Percentiles rank a stretch among this genome's conserved stretches.
phyloP scores from a whole-genome alignment of 371 early-diverging fungal species.

The Apophysomyces ossiformis region DNA sequence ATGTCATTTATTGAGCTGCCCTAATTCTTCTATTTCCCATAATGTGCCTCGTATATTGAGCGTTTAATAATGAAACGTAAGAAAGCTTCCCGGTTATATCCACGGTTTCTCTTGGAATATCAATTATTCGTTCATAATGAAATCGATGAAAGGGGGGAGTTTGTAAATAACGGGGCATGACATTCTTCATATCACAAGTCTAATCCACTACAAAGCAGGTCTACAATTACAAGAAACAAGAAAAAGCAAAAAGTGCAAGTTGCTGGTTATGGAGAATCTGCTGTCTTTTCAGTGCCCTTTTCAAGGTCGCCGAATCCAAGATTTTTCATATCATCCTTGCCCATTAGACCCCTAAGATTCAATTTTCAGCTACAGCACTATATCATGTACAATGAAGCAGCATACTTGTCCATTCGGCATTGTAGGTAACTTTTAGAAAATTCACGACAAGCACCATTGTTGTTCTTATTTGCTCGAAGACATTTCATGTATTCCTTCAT shows the following conservation, averaged over 20 bases:
- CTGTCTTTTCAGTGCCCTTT: slow-evolving; percentile 10
- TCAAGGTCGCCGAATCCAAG: slow-evolving; percentile 66
- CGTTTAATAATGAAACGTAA: no score
- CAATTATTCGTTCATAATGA: no score
- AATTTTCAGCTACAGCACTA: neutral
- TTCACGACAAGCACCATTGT: slow-evolving; percentile 71
- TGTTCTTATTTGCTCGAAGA: slow-evolving; percentile 69
- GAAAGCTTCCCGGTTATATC: no score
- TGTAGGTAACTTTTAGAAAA: slow-evolving; percentile 72
- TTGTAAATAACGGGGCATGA: no score
- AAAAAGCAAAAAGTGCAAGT: neutral
- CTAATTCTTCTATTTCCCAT: no score
- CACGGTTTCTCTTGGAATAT: no score
- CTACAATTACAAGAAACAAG: neutral
- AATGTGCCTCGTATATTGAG: no score
- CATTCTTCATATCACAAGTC: no score
- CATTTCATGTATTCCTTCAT: slow-evolving; percentile 80
- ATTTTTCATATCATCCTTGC: slow-evolving; percentile 67
- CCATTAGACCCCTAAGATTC: slow-evolving; percentile 68
- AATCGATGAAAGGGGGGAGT: no score
- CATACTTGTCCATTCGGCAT: slow-evolving; percentile 86
- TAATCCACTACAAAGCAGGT: no score
- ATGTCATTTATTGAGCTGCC: no score
- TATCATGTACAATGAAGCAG: neutral
- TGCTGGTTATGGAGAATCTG: neutral